phyloP scores from a whole-genome alignment of 768 basidiomycete genomes.

The Filobasidium floriforme region DNA sequence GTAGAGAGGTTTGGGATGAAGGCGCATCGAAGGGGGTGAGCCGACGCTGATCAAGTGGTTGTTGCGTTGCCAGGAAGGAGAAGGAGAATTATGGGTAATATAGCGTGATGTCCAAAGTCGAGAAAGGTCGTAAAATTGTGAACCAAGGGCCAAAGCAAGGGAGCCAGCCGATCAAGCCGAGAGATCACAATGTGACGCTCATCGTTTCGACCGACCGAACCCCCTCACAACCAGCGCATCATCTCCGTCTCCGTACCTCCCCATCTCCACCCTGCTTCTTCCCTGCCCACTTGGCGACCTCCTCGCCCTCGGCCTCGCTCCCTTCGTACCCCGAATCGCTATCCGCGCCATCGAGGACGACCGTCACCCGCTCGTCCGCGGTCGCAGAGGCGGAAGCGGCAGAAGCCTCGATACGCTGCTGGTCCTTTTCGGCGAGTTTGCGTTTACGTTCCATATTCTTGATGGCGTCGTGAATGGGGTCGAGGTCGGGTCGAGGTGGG shows the following conservation, averaged over 20 bases:
- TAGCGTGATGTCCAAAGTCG: no score
- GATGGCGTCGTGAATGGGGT: slow-evolving; percentile 56
- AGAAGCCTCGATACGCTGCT: slow-evolving; percentile 11
- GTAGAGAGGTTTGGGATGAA: no score
- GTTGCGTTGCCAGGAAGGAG: no score
- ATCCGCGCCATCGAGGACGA: slow-evolving; percentile 6
- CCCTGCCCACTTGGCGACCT: slow-evolving; percentile 6
- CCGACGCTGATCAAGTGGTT: no score
- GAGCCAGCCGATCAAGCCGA: no score
- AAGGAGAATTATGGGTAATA: no score
- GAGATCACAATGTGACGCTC: no score
- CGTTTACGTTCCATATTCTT: slow-evolving; percentile 54
- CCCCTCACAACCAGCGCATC: no score
- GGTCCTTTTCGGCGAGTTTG: slow-evolving; percentile 33
- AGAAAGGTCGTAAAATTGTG: no score
- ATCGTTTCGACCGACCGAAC: no score
- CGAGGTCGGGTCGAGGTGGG: slow-evolving; percentile 71
- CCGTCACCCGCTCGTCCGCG: slow-evolving; percentile 4
- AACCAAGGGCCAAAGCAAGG: no score
- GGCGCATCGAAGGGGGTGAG: no score
- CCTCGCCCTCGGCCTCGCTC: slow-evolving; percentile 17
- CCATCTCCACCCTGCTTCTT: slow-evolving; percentile 1
- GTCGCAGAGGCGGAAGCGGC: neutral
- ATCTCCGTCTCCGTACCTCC: neutral
- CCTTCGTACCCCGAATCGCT: slow-evolving; percentile 25